Conservation (phyloP, 208 protist species). For the Acanthamoeba sp. region DNA sequence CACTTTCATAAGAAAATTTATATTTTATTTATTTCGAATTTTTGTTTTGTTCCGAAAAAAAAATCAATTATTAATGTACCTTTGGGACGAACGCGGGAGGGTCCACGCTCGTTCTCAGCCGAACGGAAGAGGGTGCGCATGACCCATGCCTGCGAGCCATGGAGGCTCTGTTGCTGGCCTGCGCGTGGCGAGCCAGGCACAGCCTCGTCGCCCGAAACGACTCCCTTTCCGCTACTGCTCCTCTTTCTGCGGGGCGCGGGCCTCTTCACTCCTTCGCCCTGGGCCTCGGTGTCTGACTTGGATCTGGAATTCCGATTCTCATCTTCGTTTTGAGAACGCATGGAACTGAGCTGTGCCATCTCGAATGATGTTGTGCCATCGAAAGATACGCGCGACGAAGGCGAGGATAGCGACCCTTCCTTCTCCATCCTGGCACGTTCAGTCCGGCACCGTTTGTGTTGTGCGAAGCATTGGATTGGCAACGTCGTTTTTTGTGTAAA, state of each 20-base stretch:
- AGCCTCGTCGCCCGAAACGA: too few species aligned
- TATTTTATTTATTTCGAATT: background rate
- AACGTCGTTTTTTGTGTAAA: too few species aligned
- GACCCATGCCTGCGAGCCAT: background rate
- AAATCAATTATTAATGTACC: constrained; percentile 30
- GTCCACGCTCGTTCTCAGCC: background rate
- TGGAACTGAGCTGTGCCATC: background rate
- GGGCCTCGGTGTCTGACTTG: too few species aligned
- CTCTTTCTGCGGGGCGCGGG: too few species aligned
- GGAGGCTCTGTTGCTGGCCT: background rate
- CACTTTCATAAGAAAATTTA: too few species aligned
- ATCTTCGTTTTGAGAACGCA: too few species aligned
- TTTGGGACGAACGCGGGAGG: background rate
- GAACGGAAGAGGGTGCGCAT: constrained; percentile 26
- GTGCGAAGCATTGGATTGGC: too few species aligned
- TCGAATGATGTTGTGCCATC: background rate
- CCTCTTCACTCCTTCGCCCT: too few species aligned
- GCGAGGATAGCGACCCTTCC: background rate
- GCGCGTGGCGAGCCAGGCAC: too few species aligned
- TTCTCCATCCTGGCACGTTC: too few species aligned
- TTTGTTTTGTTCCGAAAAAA: background rate
- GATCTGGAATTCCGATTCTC: too few species aligned
- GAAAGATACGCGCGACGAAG: background rate
- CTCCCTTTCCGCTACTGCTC: background rate
- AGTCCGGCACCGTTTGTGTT: too few species aligned